phyloP scores from a whole-genome alignment of 441 rosid genomes.

The Hura crepitans region DNA sequence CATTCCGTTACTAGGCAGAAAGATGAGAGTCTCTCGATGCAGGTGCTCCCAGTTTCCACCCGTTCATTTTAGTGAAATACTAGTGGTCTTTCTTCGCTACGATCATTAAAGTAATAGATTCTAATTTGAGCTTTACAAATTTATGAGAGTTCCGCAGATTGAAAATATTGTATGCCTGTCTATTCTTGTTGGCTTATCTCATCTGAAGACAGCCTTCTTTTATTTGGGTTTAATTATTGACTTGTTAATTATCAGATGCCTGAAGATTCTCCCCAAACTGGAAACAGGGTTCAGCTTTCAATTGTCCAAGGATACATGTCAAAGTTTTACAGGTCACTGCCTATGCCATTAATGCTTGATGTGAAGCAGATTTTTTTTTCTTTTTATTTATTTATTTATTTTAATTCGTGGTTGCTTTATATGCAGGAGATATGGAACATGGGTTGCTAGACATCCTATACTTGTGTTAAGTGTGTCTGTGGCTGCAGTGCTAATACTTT shows the following conservation, averaged over 20 bases:
- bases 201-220: not conserved
- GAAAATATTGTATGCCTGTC: not conserved
- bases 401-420: slow-evolving; percentile 24
- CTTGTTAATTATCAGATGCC: slow-evolving; percentile 45
- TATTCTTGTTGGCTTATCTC: not conserved
- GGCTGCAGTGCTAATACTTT: slow-evolving; percentile 71
- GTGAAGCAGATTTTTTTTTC: slow-evolving; percentile 19
- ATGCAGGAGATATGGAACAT: slow-evolving; percentile 81
- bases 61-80: slow-evolving; percentile 1
- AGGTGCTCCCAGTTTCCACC: slow-evolving; percentile 38
- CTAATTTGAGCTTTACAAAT: slow-evolving; percentile 1
- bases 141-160: not conserved
- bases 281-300: slow-evolving; percentile 68
- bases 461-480: slow-evolving; percentile 62
- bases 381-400: too few relatives aligned
- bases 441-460: slow-evolving; percentile 90
- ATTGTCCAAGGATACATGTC: slow-evolving; percentile 88
- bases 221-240: not conserved
- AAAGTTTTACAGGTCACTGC: slow-evolving; percentile 68
- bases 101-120: not conserved
- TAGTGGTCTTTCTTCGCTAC: slow-evolving; percentile 1
- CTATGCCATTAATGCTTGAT: slow-evolving; percentile 24
- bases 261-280: slow-evolving; percentile 65
- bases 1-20: slow-evolving; percentile 47
- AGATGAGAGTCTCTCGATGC: slow-evolving; percentile 62